Evolutionary conservation across 257 asterid species (phyloP).

Genomic region (Cruciata laevipes): DNA sequence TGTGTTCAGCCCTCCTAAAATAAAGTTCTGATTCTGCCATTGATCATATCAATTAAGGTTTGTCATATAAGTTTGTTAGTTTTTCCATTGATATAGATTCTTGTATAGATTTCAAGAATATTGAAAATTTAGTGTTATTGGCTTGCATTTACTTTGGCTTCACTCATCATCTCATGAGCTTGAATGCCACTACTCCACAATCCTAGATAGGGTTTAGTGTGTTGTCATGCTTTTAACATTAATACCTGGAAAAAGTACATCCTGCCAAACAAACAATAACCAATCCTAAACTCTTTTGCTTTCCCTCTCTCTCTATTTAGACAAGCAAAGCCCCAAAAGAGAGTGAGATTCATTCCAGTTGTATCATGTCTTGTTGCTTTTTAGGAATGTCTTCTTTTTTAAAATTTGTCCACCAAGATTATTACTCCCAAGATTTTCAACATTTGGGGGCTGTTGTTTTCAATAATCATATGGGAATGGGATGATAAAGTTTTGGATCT

Average conservation of each 20-base stretch:
- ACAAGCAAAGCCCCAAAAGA: slow-evolving; percentile 12
- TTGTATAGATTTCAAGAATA: too few relatives aligned
- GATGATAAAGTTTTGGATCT: slow-evolving; percentile 13
- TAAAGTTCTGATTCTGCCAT: too few relatives aligned
- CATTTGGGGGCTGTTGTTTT: slow-evolving; percentile 1
- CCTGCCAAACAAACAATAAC: slow-evolving; percentile 14
- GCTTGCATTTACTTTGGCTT: slow-evolving; percentile 21
- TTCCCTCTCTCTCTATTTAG: neutral
- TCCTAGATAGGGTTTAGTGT: neutral
- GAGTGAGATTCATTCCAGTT: slow-evolving; percentile 38
- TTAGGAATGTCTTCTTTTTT: slow-evolving; percentile 23
- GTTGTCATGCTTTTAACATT: slow-evolving; percentile 7
- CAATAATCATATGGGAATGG: neutral
- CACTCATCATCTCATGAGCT: slow-evolving; percentile 3
- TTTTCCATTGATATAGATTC: too few relatives aligned
- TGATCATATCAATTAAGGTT: too few relatives aligned
- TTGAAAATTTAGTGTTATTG: too few relatives aligned
- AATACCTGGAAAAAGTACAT: slow-evolving; percentile 17
- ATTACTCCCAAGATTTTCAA: neutral
- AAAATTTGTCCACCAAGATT: neutral
- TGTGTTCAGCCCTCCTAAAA: too few relatives aligned
- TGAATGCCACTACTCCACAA: neutral
- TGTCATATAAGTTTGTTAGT: too few relatives aligned
- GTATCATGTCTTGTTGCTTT: slow-evolving; percentile 32
- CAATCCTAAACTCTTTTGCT: slow-evolving; percentile 23